These are phyloP conservation scores for Corchorus capsularis DNA, from an alignment of 345 rosid species.

Conservation along the genomic window DNA sequence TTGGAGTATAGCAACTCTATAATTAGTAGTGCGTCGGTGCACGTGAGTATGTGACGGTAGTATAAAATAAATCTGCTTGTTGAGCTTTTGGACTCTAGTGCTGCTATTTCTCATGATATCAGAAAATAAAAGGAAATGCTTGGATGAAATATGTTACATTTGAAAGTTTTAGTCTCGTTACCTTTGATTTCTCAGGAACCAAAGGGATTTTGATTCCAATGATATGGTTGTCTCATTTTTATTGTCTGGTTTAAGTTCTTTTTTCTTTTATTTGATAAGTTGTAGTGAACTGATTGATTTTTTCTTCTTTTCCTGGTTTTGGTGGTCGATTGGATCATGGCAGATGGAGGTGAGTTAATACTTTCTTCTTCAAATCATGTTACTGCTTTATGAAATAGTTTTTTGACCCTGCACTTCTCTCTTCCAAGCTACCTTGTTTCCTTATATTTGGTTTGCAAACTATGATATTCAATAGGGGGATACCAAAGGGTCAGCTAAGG, in stretches of 20 bases:
- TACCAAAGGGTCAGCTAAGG: slow-evolving; percentile 70
- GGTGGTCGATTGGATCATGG: slow-evolving; percentile 28
- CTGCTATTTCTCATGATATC: neutral
- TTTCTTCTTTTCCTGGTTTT: slow-evolving; percentile 13
- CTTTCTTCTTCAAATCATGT: slow-evolving; percentile 13
- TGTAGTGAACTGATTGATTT: slow-evolving; percentile 1
- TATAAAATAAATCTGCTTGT: neutral
- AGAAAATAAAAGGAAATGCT: neutral
- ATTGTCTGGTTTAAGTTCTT: neutral
- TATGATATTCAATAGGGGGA: slow-evolving; percentile 62
- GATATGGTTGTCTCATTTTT: neutral
- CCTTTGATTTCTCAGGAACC: neutral
- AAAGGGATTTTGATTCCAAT: neutral
- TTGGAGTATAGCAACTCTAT: neutral
- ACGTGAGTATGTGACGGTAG: neutral
- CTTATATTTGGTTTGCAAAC: slow-evolving; percentile 5
- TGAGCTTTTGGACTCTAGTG: neutral
- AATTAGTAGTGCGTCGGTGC: too few relatives aligned
- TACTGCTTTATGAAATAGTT: slow-evolving; percentile 4
- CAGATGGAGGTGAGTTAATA: slow-evolving; percentile 81
- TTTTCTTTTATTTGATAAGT: neutral
- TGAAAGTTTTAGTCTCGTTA: neutral
- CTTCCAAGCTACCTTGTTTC: neutral
- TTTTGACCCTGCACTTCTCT: neutral
- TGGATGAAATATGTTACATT: neutral